Evolutionary conservation across 2,329 filamentous ascomycete genomes (phyloP), one percentile per base, ranked within the genome.

Genomic region (Penicillium decumbens): DNA sequence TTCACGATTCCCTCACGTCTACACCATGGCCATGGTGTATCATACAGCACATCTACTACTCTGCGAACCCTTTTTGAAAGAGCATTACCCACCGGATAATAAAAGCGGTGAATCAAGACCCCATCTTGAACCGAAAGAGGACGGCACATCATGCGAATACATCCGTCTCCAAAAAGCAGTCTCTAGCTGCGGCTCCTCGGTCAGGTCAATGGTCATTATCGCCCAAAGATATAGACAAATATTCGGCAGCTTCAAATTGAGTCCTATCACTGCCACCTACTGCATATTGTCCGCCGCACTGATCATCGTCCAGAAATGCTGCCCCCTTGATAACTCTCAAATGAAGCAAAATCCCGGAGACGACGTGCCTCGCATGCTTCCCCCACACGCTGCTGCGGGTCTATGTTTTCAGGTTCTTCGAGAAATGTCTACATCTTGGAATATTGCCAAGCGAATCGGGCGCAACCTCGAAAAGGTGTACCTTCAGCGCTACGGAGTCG

Each of bases 211-310:
- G 33, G 60, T 60, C 32, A 28, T 60, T 12, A 49, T 66, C 13
- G 56, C 57, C 7, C 58, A 68, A 33, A 64, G 65, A 43, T 71
- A 70, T 43, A 58, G 65, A 18, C 58, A 66, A 20, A 52, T 43
- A 1, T 71, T 68, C 45, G 69, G 68, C 27, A 62, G 62, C 29
- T 71, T 71, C 53, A 66, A 55, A 24, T 50, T 49, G 12, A 70
- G 67, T 37, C 67, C 69, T 3, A 60, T 72, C 1, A 64, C 68
- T 1, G 63, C 68, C 0, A 71, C 66, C 1, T 64, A 72, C 45
- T 71, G 65, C 50, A 65, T 60, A 3, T 53, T 71, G 5, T 70
- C 65, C 0, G 66, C 65, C 1, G 63, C 64, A 2, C 37, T 69
- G 18, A 59, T 66, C 20, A 55, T 60, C n/a, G 59, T 60, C 24